Base-by-base conservation (phyloP, 371 early-diverging fungal genomes). In the Zychaea mexicana region DNA sequence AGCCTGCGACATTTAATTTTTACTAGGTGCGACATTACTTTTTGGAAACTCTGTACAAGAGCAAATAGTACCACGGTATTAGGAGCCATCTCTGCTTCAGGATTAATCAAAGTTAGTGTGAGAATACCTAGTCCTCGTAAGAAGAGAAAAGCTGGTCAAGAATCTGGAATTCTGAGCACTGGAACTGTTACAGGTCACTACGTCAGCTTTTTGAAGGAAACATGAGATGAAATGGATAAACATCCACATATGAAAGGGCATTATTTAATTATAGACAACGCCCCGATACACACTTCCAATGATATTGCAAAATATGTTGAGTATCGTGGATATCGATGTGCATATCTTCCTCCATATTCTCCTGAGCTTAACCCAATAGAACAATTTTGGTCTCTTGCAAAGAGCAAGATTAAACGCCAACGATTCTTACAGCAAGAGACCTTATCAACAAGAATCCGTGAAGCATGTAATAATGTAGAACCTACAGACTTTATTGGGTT, bases 361-460 rank as follows among this genome's bases (percentile, higher is more conserved):
- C 39, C 66, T 60, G 46, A 60, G 46, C 60, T 65, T 46, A 65
- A 65, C 38, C 60, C 66, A 57, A 60, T 60, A 52, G 60, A 65
- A 24, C 54, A 65, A 52, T 54, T 60, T 33, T 59, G 55, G 60
- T 53, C 59, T 22, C 33, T 57, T 13, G 58, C 52, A 21, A 64
- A 64, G 22, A 57, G 33, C 28, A 64, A 58, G 33, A 36, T 64
- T 26, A 62, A 62, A 27, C 31, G 56, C 21, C 26, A 56, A 21
- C 52, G 33, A 31, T 56, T 64, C 39, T 47, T 57, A 47, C 28
- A 64, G 27, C 21, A 58, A 28, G 64, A 57, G 31, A 64, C 64
- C 12, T 57, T 64, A 32, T 47, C 52, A 19, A 47, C 56, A 15
- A 17, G 64, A 38, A 64, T 64, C 47, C 39, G 33, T 26, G 58